These are phyloP conservation scores for Ophiostoma quercus DNA, from an alignment of 2,329 filamentous ascomycete genomes.

Conservation along the genomic window DNA sequence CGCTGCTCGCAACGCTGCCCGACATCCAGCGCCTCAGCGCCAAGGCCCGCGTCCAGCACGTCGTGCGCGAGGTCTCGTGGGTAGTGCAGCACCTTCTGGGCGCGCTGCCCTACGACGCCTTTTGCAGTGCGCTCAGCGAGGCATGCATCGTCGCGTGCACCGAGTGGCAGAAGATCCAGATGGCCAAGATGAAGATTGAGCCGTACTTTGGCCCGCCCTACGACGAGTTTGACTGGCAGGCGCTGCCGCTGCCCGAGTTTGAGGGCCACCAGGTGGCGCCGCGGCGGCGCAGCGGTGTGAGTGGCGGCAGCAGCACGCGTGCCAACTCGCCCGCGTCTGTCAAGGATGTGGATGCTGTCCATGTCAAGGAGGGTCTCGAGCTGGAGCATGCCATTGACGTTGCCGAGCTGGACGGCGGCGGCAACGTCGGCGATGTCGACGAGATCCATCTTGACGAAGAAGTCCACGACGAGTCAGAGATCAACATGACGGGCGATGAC, in stretches of 20 bases:
- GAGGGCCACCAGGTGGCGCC: conserved; percentile 5
- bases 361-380: conserved; percentile 2
- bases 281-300: conserved; percentile 13
- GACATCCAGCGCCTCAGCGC: conserved; percentile 32
- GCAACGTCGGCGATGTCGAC: neutral
- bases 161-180: conserved; percentile 35
- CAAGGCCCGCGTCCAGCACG: conserved; percentile 32
- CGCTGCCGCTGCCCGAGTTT: conserved; percentile 34
- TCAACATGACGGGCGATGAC: neutral
- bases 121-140: conserved; percentile 31
- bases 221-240: conserved; percentile 37
- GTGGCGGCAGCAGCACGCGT: neutral
- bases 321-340: neutral
- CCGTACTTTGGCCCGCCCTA: conserved; percentile 37
- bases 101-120: conserved; percentile 34
- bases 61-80: conserved; percentile 36
- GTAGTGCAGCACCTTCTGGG: conserved; percentile 35
- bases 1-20: conserved; percentile 33
- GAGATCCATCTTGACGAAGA: conserved; percentile 11
- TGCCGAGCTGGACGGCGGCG: neutral
- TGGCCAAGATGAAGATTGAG: conserved; percentile 35
- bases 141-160: conserved; percentile 33
- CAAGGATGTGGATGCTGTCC: neutral
- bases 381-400: neutral
- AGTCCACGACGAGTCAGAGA: neutral